A percentile compares a stretch with the other conserved stretches of the same genome.
phyloP scores from a whole-genome alignment of 2,329 filamentous ascomycete species.

The Stemphylium beticola region DNA sequence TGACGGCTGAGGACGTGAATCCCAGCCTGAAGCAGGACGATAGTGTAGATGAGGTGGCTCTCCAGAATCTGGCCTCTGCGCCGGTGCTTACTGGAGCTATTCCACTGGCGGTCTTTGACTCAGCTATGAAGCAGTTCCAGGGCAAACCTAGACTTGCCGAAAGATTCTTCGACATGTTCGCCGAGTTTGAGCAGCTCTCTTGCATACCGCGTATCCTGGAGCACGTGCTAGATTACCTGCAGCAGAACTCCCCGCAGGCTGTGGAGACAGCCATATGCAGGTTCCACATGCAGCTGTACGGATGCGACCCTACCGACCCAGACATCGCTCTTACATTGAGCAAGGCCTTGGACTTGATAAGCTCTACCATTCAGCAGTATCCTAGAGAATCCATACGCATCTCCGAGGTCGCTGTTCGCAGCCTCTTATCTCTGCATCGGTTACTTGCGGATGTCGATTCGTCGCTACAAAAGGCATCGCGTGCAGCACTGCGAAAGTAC shows the following conservation, averaged over 20 bases:
- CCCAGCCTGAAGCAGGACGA: conserved; percentile 60
- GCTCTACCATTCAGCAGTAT: conserved; percentile 53
- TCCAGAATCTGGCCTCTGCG: conserved; percentile 71
- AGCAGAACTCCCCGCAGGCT: conserved; percentile 61
- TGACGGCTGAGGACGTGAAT: conserved; percentile 69
- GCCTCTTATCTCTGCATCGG: conserved; percentile 56
- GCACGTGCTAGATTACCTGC: conserved; percentile 73
- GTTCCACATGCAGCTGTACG: conserved; percentile 73
- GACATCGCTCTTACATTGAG: conserved; percentile 77
- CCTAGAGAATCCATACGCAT: conserved; percentile 45
- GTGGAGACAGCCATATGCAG: conserved; percentile 70
- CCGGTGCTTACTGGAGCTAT: conserved; percentile 93
- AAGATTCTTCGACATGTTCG: conserved; percentile 81
- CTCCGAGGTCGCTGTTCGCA: conserved; percentile 55
- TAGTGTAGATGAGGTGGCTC: conserved; percentile 57
- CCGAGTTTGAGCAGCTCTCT: conserved; percentile 69
- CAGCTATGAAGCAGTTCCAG: conserved; percentile 78
- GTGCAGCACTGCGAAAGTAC: conserved; percentile 49
- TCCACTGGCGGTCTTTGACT: conserved; percentile 88
- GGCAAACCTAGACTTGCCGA: conserved; percentile 70
- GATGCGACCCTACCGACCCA: conserved; percentile 66
- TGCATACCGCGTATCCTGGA: conserved; percentile 71
- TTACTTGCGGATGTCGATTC: conserved; percentile 57
- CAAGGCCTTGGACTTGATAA: conserved; percentile 68
- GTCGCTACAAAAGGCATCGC: conserved; percentile 60